These are phyloP conservation scores for Russula sp. DNA, from an alignment of 768 basidiomycete genomes.

Conservation along the genomic window DNA sequence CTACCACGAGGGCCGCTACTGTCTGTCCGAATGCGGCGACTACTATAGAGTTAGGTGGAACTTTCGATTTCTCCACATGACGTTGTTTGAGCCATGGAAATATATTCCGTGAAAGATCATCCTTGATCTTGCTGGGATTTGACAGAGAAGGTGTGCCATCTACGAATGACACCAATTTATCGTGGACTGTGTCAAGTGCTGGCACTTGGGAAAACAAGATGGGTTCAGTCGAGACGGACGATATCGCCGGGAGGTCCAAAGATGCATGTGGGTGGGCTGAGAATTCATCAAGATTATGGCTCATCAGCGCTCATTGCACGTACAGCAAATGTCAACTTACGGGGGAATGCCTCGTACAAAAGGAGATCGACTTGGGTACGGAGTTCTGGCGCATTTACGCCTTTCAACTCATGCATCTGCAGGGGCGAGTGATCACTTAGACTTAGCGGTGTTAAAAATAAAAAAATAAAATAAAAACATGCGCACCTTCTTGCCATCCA, in stretches of 20 bases:
- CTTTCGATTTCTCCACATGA: conserved; percentile 31
- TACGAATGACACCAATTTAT: conserved; percentile 59
- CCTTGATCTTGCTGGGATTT: conserved; percentile 36
- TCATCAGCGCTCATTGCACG: not conserved
- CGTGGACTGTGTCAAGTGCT: conserved; percentile 50
- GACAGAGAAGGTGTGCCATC: conserved; percentile 37
- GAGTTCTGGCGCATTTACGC: conserved; percentile 62
- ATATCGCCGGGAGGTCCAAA: conserved; percentile 50
- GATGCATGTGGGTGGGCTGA: conserved; percentile 71
- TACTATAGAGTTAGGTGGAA: conserved; percentile 17
- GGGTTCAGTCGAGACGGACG: conserved; percentile 58
- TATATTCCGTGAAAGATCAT: conserved; percentile 41
- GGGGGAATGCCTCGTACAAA: conserved; percentile 70
- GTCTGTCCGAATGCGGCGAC: conserved; percentile 33
- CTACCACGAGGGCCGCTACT: conserved; percentile 36
- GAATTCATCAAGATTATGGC: not conserved
- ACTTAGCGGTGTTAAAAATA: not conserved
- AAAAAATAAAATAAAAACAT: not conserved
- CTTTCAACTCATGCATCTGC: conserved; percentile 65
- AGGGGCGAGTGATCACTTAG: not conserved
- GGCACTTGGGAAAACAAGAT: conserved; percentile 74
- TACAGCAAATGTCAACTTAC: conserved; percentile 37
- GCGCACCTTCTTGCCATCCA: conserved; percentile 62
- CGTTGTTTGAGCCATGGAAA: conserved; percentile 60
- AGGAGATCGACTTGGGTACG: conserved; percentile 67